Percentiles rank a stretch among this genome's conserved stretches.
phyloP scores from a whole-genome alignment of 805 yeast genomes.

The Metschnikowia lochheadii region DNA sequence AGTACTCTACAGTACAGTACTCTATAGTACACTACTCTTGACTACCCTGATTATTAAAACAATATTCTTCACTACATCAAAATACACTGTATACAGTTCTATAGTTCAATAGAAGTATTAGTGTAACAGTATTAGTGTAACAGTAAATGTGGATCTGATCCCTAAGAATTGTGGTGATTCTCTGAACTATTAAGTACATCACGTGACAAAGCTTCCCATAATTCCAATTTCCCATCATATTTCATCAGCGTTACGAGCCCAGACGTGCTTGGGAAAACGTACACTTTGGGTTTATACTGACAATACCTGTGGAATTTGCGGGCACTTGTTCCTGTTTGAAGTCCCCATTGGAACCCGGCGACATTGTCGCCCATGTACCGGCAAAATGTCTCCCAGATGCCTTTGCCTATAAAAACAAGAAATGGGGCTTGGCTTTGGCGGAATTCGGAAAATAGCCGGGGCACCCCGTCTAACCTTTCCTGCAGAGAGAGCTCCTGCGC shows the following conservation, averaged over 20 bases:
- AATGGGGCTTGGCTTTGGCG: conserved; percentile 32
- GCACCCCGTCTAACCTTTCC: conserved; percentile 57
- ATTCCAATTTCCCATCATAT: conserved; percentile 38
- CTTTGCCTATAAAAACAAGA: conserved; percentile 66
- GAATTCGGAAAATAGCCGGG: conserved; percentile 46
- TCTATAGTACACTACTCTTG: too few species aligned
- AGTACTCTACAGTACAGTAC: too few species aligned
- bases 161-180: too few species aligned
- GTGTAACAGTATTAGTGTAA: too few species aligned
- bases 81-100: too few species aligned
- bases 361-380: conserved; percentile 27
- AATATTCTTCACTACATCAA: too few species aligned
- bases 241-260: conserved; percentile 58
- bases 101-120: too few species aligned
- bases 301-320: conserved; percentile 13
- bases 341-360: conserved; percentile 52
- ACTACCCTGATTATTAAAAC: too few species aligned
- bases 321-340: conserved; percentile 16
- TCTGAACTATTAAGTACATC: conserved; percentile 5
- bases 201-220: conserved; percentile 45
- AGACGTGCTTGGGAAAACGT: conserved; percentile 69
- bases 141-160: too few species aligned
- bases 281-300: conserved; percentile 27
- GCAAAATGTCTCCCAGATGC: conserved; percentile 64
- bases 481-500: conserved; percentile 47